Percentiles rank a stretch among this genome's conserved stretches.
phyloP scores from a whole-genome alignment of 805 yeast genomes.

The Candida boleticola region DNA sequence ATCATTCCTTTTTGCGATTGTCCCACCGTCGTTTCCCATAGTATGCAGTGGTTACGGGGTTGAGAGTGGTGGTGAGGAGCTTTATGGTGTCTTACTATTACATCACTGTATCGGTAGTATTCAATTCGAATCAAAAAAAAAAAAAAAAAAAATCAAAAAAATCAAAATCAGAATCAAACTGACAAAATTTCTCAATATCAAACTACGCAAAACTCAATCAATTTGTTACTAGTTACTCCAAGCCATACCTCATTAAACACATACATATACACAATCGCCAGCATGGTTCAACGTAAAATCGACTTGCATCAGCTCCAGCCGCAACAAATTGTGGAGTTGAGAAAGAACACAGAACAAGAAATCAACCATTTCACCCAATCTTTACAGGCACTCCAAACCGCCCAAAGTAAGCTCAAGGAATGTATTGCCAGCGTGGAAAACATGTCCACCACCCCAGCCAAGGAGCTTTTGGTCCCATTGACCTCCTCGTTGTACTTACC shows the following conservation, averaged over 20 bases:
- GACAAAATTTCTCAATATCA: too few relatives aligned
- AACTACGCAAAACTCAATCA: too few relatives aligned
- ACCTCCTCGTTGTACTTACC: conserved; percentile 89
- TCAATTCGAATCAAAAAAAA: background rate
- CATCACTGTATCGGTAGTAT: too few relatives aligned
- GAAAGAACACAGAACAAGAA: conserved; percentile 81
- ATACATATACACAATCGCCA: too few relatives aligned
- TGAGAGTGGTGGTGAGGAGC: background rate
- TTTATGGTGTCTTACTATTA: background rate
- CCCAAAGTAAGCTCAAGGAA: conserved; percentile 77
- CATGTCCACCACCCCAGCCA: conserved; percentile 40
- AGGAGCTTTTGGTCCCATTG: conserved; percentile 75
- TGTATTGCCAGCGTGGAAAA: conserved; percentile 69
- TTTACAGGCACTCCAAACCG: conserved; percentile 76
- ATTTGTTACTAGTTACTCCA: too few relatives aligned
- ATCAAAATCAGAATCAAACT: background rate
- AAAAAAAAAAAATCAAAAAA: conserved; percentile 5
- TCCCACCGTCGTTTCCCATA: conserved; percentile 67
- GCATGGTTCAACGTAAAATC: conserved; percentile 28
- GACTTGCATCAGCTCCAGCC: conserved; percentile 73
- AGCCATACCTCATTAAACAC: too few relatives aligned
- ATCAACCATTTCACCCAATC: conserved; percentile 83
- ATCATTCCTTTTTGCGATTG: conserved; percentile 59
- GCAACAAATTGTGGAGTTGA: conserved; percentile 81
- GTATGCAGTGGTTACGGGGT: too few relatives aligned